Evolutionary conservation across 495 filamentous ascomycete species (phyloP), one percentile per base, ranked within the genome.

Genomic region (Massariosphaeria phaeospora): DNA sequence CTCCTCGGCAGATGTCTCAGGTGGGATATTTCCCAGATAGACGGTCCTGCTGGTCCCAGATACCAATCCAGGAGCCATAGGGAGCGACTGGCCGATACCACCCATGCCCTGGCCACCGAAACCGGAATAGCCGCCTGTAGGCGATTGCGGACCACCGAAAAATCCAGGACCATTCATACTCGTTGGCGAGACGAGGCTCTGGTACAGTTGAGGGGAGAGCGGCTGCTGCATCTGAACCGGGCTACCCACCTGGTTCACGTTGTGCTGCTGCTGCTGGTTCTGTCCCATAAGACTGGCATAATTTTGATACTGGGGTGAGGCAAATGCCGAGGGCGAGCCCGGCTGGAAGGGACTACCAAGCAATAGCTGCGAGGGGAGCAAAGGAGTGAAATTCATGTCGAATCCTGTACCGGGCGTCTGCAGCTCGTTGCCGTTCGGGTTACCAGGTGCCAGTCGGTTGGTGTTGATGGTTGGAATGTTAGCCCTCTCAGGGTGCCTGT

Each of bases 301-400:
- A 68, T 81, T 88, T 63, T 88, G 83, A 67, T 96, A 97, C 65
- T 95, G 91, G 2, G 93, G 86, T 26, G 86, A 95, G 31, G 83
- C 80, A 70, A 97, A 97, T 26, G 86, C 83, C 24, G 84, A 86
- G 4, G 91, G 91, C 9, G 87, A 95, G 31, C 91, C 93, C 7
- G 93, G 89, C 71, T 97, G 91, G 68, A 97, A 97, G 12, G 93
- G 93, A 70, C 89, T 96, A 29, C 93, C 93, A 21, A 98, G 82
- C 21, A 98, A 82, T 61, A 98, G 79, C 70, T 95, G 88, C 7
- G 93, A 96, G 12, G 93, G 93, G 9, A 98, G 79, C 55, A 98
- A 77, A 41, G 94, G 91, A 36, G 93, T 96, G 71, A 96, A 96
- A 71, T 96, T 91, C 94, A 97, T 96, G 67, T 97, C 91, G 66